Conservation (phyloP, 2,329 filamentous ascomycete genomes). For the Basipetospora sp. region DNA sequence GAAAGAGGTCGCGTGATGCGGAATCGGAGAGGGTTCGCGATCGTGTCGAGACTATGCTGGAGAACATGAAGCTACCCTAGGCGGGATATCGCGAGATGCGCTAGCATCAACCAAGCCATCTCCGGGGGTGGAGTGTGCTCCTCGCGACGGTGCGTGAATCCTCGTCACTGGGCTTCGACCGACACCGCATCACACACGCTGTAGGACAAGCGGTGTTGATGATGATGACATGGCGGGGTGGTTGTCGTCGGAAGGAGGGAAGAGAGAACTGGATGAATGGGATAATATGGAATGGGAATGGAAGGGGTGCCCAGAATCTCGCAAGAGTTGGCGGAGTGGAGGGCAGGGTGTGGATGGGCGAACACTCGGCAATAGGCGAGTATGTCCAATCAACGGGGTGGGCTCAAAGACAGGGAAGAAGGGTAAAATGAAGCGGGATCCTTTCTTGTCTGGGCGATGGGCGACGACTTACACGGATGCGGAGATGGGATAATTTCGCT, state of each 20-base stretch:
- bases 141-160: no score
- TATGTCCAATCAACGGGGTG: not conserved
- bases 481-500: conserved; percentile 7
- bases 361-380: no score
- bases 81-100: no score
- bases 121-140: not conserved
- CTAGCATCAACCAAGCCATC: not conserved
- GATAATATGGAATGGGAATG: not conserved
- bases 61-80: no score
- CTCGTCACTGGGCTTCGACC: not conserved
- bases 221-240: conserved; percentile 6
- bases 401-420: not conserved
- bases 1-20: no score
- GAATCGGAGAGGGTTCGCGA: no score
- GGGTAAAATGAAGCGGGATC: conserved; percentile 3
- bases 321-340: no score
- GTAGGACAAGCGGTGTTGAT: conserved; percentile 4
- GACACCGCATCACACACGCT: conserved; percentile 5
- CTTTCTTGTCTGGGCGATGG: not conserved
- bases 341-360: no score
- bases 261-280: not conserved
- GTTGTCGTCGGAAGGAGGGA: not conserved
- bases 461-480: conserved; percentile 2
- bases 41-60: no score
- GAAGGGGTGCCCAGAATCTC: no score